These are phyloP conservation scores for Sphaerobolus stellatus DNA, from an alignment of 1,284 basidiomycete genomes.

Conservation along the genomic window DNA sequence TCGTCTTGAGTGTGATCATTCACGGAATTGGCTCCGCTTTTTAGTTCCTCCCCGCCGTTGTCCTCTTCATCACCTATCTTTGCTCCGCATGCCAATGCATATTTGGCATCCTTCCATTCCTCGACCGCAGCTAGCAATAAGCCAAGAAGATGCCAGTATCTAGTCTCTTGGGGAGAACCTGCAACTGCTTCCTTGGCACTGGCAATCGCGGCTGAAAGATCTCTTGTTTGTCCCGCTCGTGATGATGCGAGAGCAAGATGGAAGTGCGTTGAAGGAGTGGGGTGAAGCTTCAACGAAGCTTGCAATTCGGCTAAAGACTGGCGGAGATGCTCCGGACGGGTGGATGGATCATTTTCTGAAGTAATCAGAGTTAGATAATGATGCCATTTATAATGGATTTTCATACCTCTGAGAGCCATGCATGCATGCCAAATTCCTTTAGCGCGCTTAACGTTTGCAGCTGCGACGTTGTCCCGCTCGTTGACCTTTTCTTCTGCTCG, in stretches of 20 bases:
- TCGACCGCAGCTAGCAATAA: conserved; percentile 78
- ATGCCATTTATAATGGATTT: not conserved
- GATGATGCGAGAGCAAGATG: conserved; percentile 80
- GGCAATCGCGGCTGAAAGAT: conserved; percentile 66
- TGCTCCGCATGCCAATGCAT: conserved; percentile 73
- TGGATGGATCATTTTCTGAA: conserved; percentile 65
- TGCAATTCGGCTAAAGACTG: conserved; percentile 60
- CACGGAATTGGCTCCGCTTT: not conserved
- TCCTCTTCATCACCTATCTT: conserved; percentile 48
- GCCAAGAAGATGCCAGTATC: conserved; percentile 91
- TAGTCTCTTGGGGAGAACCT: conserved; percentile 66
- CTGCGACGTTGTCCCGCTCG: conserved; percentile 43
- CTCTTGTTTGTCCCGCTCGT: conserved; percentile 60
- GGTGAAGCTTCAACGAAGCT: conserved; percentile 52
- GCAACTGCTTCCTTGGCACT: conserved; percentile 78
- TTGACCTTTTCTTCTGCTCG: conserved; percentile 56
- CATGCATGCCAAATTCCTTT: conserved; percentile 66
- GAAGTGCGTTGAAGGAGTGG: conserved; percentile 68
- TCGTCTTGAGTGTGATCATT: conserved; percentile 20
- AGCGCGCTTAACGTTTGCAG: conserved; percentile 58
- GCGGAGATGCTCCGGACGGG: conserved; percentile 58
- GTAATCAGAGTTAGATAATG: not conserved
- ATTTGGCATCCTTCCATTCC: conserved; percentile 78
- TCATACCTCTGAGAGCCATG: conserved; percentile 59
- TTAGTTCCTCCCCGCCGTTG: conserved; percentile 36